Percentiles rank a stretch among this genome's conserved stretches.
These are phyloP conservation scores for Cladophialophora yegresii DNA, from an alignment of 2,329 filamentous ascomycete species.

Conservation along the genomic window DNA sequence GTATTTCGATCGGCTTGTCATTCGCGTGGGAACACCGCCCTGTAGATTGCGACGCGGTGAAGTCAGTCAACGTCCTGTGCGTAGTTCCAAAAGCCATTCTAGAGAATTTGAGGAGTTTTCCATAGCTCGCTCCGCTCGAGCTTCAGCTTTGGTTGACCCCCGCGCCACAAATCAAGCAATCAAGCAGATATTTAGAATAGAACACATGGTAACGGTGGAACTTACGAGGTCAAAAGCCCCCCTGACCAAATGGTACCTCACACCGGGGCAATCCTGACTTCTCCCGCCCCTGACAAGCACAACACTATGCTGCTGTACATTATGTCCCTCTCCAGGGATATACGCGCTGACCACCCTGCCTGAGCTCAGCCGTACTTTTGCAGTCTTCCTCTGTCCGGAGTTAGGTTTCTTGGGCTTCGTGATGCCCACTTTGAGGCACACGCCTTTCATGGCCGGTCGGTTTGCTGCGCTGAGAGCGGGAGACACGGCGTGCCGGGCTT, in stretches of 20 bases:
- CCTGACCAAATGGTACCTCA: conserved; percentile 90
- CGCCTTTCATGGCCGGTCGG: conserved; percentile 86
- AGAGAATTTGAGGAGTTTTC: background rate
- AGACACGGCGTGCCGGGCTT: conserved; percentile 81
- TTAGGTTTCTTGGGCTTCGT: conserved; percentile 98
- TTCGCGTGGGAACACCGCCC: conserved; percentile 86
- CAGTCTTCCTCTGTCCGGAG: conserved; percentile 94
- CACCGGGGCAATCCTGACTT: conserved; percentile 96
- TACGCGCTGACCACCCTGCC: conserved; percentile 88
- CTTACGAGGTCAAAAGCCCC: conserved; percentile 90
- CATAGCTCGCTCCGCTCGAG: background rate
- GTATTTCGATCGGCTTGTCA: conserved; percentile 89
- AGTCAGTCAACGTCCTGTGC: background rate
- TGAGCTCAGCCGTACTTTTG: conserved; percentile 77
- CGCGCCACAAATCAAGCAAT: background rate
- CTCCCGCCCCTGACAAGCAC: conserved; percentile 92
- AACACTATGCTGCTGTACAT: conserved; percentile 98
- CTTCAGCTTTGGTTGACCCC: background rate
- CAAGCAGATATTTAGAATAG: background rate
- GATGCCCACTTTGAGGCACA: conserved; percentile 90
- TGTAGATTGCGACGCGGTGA: conserved; percentile 43
- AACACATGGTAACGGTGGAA: conserved; percentile 34
- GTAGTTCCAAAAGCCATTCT: background rate
- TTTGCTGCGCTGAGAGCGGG: conserved; percentile 70
- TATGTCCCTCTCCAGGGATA: conserved; percentile 96